phyloP scores from a whole-genome alignment of 116 monocot species.

The Posidonia oceanica region DNA sequence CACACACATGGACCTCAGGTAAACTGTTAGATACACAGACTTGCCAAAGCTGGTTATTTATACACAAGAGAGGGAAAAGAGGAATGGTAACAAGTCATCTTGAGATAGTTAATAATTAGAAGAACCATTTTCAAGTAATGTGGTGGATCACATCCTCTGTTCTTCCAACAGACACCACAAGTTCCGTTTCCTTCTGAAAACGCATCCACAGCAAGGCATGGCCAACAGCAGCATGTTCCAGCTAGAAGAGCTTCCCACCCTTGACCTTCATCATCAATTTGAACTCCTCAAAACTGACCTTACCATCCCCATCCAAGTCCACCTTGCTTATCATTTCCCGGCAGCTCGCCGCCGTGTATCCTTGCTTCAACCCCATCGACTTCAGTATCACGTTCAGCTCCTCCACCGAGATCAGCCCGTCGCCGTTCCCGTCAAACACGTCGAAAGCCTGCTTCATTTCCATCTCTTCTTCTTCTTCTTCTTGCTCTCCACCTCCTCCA shows the following conservation, averaged over 20 bases:
- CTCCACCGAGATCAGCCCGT: conserved; percentile 41
- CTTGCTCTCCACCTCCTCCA: background rate
- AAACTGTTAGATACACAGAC: too few species aligned
- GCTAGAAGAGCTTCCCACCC: background rate
- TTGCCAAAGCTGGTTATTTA: too few species aligned
- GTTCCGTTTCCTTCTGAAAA: too few species aligned
- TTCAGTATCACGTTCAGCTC: conserved; percentile 39
- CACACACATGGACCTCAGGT: too few species aligned
- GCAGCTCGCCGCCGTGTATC: conserved; percentile 28
- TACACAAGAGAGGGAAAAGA: too few species aligned
- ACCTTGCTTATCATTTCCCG: conserved; percentile 50
- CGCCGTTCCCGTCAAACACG: conserved; percentile 20
- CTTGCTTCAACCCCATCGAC: conserved; percentile 36
- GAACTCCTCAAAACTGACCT: conserved; percentile 63
- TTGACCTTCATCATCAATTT: conserved; percentile 51
- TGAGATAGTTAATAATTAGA: too few species aligned
- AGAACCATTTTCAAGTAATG: too few species aligned
- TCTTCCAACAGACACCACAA: too few species aligned
- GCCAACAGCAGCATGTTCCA: too few species aligned
- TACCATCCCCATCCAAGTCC: conserved; percentile 67
- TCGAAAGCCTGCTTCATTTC: conserved; percentile 19
- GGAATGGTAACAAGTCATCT: too few species aligned
- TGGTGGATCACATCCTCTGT: too few species aligned
- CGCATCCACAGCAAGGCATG: too few species aligned
- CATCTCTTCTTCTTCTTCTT: conserved; percentile 4